Conservation (phyloP, 768 basidiomycete species). For the Pseudohyphozyma bogoriensis region DNA sequence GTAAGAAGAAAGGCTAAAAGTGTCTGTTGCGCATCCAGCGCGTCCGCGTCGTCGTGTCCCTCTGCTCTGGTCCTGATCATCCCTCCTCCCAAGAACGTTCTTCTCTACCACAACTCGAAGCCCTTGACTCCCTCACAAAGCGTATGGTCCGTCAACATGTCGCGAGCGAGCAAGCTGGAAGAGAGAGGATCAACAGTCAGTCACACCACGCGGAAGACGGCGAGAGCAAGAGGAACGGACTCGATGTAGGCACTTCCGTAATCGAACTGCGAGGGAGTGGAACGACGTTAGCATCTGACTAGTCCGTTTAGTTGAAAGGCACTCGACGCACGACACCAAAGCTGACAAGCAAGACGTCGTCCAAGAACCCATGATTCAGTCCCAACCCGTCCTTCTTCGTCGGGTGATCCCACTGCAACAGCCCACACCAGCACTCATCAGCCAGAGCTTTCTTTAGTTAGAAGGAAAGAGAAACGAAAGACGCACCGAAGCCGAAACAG, state of each 20-base stretch:
- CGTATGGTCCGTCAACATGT: conserved; percentile 10
- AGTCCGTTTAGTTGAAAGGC: no score
- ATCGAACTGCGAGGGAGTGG: neutral
- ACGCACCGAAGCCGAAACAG: conserved; percentile 7
- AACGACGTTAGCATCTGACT: no score
- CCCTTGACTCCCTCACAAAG: conserved; percentile 1
- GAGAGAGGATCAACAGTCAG: neutral
- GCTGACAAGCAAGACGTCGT: conserved; percentile 15
- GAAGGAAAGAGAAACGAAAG: no score
- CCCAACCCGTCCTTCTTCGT: conserved; percentile 4
- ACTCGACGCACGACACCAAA: conserved; percentile 17
- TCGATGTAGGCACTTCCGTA: conserved; percentile 10
- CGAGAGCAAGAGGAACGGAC: neutral
- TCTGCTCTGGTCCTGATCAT: no score
- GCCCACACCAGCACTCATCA: neutral
- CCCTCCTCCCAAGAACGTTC: no score
- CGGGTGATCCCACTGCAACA: conserved; percentile 1
- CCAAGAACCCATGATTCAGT: conserved; percentile 19
- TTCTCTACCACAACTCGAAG: neutral
- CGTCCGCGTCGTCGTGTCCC: no score
- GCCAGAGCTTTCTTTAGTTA: no score
- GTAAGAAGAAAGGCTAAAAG: no score
- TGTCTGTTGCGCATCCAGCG: no score
- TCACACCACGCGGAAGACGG: no score
- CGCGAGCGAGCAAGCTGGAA: conserved; percentile 9